Evolutionary conservation across 805 yeast genomes (phyloP), one percentile per base, ranked within the genome.

Genomic region (Nakazawaea laoshanensis): DNA sequence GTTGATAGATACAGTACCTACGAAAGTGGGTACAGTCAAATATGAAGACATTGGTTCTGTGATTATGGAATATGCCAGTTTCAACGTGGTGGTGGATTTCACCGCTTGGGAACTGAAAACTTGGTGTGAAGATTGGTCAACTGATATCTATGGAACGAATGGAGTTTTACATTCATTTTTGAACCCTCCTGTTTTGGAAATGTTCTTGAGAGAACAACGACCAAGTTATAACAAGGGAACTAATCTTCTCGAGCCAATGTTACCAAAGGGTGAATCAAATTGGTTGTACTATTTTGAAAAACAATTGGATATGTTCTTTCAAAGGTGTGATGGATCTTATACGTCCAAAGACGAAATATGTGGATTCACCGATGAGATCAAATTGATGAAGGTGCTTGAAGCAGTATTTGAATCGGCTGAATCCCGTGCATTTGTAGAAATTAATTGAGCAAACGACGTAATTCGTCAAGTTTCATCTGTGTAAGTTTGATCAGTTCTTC

Each of bases 401-500:
- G 31, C 36, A 4, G 21, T 32, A 3, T 32, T 27, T 23, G 16
- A 27, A 7, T 32, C 36, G 4, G 36, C 19, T 4, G 14, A 13
- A n/a, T 11, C 11, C 4, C 11, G 31, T 11, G 6, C 10, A 18
- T 27, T 21, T 27, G 27, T 27, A 4, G 18, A 21, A 7, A 17
- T 24, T 14, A 19, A 6, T 29, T 12, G 14, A 34, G 18, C 20
- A 34, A 5, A 10, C 29, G 18, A 19, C 39, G 49, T 30, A 67
- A 44, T 12, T 52, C 53, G 18, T 59, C 57, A 27, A 71, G 44
- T 33, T 70, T 54, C 37, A 48, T 34, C 43, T 67, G 69, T 24
- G 74, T 59, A 25, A 70, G 48, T 28, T 49, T 50, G 13, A 73
- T 59, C 29, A 68, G 59, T 42, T 72, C 76, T 27, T 53, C 49